Base-by-base conservation (phyloP, 2,329 filamentous ascomycete species). In the Talaromyces sp. region DNA sequence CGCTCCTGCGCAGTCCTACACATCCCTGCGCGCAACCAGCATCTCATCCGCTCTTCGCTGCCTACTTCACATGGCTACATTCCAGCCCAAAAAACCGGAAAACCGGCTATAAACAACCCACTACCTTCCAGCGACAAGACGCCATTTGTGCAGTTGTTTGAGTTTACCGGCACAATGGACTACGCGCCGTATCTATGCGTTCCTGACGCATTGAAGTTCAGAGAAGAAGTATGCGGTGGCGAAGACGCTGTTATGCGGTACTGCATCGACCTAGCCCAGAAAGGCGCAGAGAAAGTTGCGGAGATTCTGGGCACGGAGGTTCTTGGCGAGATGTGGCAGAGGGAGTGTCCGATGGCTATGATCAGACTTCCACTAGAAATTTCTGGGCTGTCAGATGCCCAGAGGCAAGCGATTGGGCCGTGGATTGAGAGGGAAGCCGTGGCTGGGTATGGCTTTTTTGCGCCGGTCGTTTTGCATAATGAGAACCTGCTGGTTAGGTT, bases 1-100 rank as follows among this genome's bases (percentile, higher is more conserved):
- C 86, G 92, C 32, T 89, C 88, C n/a, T 92, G 89, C 71, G 92
- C 92, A 3, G 79, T 95, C 4, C 85, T 97, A 65, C 89, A 96
- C 74, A 90, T 95, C 1, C 90, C 92, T 0, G 62, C 80, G 19
- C 83, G 88, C 22, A 92, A 96, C 72, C 93, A 97, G 72, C 77
- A 80, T 54, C 75, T 95, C 44, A 85, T 97, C 51, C 84, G 86
- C 15, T 87, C 87, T 2, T 88, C 91, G 0, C 73, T 96, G 28
- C 90, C 92, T 0, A 96, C 92, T 0, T 92, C 88, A 36, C 90
- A 93, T 72, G 90, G 91, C 0, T 96, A 91, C 73, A 79, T 80
- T 3, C 69, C 71, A 0, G 58, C 51, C 30, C 27, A 47, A 10
- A 47, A 30, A 7, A 17, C 25, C 27, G 33, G 36, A 6, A 59